Conservation (phyloP, 257 asterid species). For the Pogostemon cablin region DNA sequence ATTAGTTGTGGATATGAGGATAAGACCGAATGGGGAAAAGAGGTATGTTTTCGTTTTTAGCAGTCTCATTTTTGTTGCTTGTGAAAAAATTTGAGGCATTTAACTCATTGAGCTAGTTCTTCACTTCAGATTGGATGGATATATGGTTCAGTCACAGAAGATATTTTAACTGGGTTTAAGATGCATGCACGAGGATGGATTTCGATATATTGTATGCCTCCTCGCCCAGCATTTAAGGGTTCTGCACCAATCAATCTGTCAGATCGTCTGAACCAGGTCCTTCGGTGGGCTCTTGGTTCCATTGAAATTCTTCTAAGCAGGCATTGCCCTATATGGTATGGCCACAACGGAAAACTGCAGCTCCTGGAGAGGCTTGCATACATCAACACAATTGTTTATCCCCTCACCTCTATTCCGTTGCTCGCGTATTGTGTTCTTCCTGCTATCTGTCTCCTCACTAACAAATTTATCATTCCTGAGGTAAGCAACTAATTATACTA, state of each 20-base stretch:
- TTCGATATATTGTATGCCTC: slow-evolving; percentile 88
- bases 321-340: slow-evolving; percentile 97
- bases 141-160: slow-evolving; percentile 93
- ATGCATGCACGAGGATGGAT: slow-evolving; percentile 96
- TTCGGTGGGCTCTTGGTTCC: slow-evolving; percentile 95
- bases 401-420: slow-evolving; percentile 81
- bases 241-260: slow-evolving; percentile 96
- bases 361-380: slow-evolving; percentile 77
- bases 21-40: slow-evolving; percentile 98
- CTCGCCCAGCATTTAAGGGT: slow-evolving; percentile 91
- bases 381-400: slow-evolving; percentile 85
- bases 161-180: slow-evolving; percentile 90
- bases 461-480: slow-evolving; percentile 84
- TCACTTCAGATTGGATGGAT: slow-evolving; percentile 86
- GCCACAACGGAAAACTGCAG: slow-evolving; percentile 71
- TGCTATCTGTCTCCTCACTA: slow-evolving; percentile 83
- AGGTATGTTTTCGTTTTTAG: slow-evolving; percentile 45
- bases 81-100: background rate
- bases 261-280: slow-evolving; percentile 93
- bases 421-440: slow-evolving; percentile 89
- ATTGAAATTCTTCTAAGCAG: slow-evolving; percentile 83
- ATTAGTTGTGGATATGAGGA: slow-evolving; percentile 97
- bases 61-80: slow-evolving; percentile 7
- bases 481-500: slow-evolving; percentile 36
- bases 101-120: background rate